Conservation (phyloP, 257 asterid species). For the Perilla frutescens region DNA sequence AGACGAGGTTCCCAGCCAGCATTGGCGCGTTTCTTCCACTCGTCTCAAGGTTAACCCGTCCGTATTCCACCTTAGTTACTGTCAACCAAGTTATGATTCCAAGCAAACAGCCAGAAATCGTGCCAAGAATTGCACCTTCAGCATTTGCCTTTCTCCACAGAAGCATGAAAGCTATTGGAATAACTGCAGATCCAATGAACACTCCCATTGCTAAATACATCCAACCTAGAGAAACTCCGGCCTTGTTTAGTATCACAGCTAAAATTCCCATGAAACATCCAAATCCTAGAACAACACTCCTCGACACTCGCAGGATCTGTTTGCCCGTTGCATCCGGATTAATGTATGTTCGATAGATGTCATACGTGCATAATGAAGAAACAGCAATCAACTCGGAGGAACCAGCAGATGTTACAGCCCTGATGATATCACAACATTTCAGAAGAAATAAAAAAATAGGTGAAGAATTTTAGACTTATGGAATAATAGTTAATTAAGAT, state of each 20-base stretch:
- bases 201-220: conserved; percentile 95
- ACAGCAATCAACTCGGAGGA: conserved; percentile 93
- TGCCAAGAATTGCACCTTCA: conserved; percentile 76
- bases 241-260: conserved; percentile 83
- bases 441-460: neutral
- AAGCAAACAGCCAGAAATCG: conserved; percentile 67
- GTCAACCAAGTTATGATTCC: conserved; percentile 88
- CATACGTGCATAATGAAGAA: conserved; percentile 87
- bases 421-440: conserved; percentile 36
- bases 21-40: conserved; percentile 91
- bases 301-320: conserved; percentile 74
- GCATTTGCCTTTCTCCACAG: conserved; percentile 87
- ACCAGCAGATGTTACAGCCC: conserved; percentile 99
- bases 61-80: conserved; percentile 73
- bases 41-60: conserved; percentile 83
- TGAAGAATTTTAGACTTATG: neutral
- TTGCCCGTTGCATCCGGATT: conserved; percentile 84
- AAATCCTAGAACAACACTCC: conserved; percentile 61
- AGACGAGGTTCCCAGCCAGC: conserved; percentile 91
- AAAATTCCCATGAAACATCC: conserved; percentile 90
- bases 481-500: no score
- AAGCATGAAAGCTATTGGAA: conserved; percentile 94
- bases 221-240: conserved; percentile 92
- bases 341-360: conserved; percentile 82
- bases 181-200: conserved; percentile 85